Evolutionary conservation across 352 stramenopile genomes (phyloP).

Genomic region (Pythium folliculosum): DNA sequence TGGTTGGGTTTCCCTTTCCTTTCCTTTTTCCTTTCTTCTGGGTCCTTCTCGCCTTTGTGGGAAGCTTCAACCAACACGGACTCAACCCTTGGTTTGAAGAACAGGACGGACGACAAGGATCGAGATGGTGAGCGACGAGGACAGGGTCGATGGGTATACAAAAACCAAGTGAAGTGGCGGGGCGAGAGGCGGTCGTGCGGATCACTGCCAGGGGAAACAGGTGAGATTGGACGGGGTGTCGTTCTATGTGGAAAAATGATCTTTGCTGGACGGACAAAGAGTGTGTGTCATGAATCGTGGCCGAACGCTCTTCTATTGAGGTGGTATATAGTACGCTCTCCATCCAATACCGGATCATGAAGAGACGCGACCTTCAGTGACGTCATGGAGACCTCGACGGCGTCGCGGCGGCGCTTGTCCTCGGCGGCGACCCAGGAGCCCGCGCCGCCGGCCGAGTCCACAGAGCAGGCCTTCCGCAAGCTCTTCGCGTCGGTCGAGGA

Average conservation of each 20-base stretch:
- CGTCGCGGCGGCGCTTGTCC: conserved; percentile 9
- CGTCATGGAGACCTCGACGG: not conserved
- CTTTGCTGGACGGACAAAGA: not conserved
- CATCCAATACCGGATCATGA: conserved; percentile 19
- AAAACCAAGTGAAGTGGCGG: conserved; percentile 17
- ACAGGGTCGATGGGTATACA: conserved; percentile 10
- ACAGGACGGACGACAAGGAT: conserved; percentile 27
- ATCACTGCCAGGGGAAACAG: not conserved
- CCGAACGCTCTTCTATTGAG: conserved; percentile 9
- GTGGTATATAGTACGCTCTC: not conserved
- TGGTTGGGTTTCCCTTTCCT: conserved; percentile 6
- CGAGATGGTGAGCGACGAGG: not conserved
- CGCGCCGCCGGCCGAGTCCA: conserved; percentile 21
- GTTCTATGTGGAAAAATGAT: conserved; percentile 8
- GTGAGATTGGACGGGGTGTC: conserved; percentile 5
- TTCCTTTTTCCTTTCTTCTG: conserved; percentile 1
- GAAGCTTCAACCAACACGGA: conserved; percentile 24
- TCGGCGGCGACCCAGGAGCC: not conserved
- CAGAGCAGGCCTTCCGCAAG: conserved; percentile 60
- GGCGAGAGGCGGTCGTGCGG: conserved; percentile 2
- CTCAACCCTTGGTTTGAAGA: conserved; percentile 17
- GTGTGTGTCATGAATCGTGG: conserved; percentile 1
- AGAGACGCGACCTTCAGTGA: conserved; percentile 16
- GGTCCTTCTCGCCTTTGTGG: conserved; percentile 3
- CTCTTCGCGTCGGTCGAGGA: conserved; percentile 62